A percentile compares a stretch with the other conserved stretches of the same genome.
phyloP scores from a whole-genome alignment of 495 filamentous ascomycete genomes.

The Stereocaulon alpinum region DNA sequence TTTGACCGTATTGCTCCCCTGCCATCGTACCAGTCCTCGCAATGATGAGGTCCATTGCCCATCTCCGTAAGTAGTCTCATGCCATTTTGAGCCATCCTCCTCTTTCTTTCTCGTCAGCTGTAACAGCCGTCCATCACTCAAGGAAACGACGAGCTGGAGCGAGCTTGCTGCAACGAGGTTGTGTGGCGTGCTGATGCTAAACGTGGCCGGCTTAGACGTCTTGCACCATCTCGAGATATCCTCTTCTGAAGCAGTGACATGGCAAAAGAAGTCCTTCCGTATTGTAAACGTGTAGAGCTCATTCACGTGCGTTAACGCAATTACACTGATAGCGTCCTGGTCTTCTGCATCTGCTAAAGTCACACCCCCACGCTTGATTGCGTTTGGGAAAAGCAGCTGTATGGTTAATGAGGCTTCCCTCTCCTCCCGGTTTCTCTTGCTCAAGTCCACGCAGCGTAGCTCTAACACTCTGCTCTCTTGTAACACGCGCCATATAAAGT shows the following conservation, averaged over 20 bases:
- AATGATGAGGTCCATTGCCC: constrained; percentile 66
- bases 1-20: constrained; percentile 51
- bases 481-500: constrained; percentile 82
- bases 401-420: constrained; percentile 62
- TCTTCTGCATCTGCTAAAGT: constrained; percentile 70
- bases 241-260: constrained; percentile 53
- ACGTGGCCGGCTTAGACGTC: constrained; percentile 54
- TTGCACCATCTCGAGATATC: constrained; percentile 69
- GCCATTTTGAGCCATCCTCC: constrained; percentile 62
- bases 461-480: constrained; percentile 72
- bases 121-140: constrained; percentile 74
- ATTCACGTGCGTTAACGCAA: constrained; percentile 65
- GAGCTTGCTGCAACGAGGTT: constrained; percentile 63
- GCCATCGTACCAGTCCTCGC: constrained; percentile 60
- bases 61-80: constrained; percentile 68
- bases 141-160: constrained; percentile 64
- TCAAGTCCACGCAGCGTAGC: constrained; percentile 72
- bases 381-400: constrained; percentile 61
- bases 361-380: constrained; percentile 63
- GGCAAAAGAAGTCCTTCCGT: constrained; percentile 69
- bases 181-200: constrained; percentile 72
- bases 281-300: constrained; percentile 73
- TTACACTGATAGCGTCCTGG: constrained; percentile 68
- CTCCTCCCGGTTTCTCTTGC: constrained; percentile 51
- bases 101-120: constrained; percentile 54